Evolutionary conservation across 768 basidiomycete species (phyloP).

Genomic region (Cystofilobasidium macerans): DNA sequence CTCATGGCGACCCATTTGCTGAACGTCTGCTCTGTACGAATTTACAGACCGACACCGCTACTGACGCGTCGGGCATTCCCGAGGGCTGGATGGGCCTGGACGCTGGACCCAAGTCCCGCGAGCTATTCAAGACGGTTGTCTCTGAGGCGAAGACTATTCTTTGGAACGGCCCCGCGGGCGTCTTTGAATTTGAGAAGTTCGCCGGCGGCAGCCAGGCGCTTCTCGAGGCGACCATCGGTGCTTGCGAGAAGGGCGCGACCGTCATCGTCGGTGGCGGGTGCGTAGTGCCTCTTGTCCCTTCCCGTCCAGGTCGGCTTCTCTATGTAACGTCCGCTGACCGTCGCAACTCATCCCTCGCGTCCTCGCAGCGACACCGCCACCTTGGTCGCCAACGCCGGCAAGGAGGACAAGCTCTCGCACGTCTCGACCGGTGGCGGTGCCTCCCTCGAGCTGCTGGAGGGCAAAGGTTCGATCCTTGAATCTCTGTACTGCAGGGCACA

Average conservation of each 20-base stretch:
- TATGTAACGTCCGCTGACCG: too few relatives aligned
- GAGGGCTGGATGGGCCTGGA: conserved; percentile 93
- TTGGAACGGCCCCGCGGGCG: conserved; percentile 96
- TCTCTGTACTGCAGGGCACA: conserved; percentile 41
- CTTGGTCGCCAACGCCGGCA: conserved; percentile 64
- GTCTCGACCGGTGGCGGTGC: conserved; percentile 75
- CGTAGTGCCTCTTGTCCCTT: too few relatives aligned
- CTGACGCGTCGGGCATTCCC: conserved; percentile 77
- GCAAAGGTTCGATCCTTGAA: conserved; percentile 60
- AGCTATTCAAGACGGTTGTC: conserved; percentile 69
- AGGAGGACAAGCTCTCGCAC: conserved; percentile 84
- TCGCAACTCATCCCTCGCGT: too few relatives aligned
- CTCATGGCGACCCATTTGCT: too few relatives aligned
- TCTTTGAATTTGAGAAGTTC: conserved; percentile 93
- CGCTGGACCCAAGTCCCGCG: conserved; percentile 69
- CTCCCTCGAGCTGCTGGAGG: conserved; percentile 81
- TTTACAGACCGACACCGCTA: conserved; percentile 56
- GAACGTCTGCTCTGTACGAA: neutral
- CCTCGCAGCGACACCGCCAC: conserved; percentile 58
- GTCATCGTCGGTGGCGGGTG: conserved; percentile 80
- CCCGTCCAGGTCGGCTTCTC: too few relatives aligned
- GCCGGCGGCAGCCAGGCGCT: conserved; percentile 72
- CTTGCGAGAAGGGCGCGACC: conserved; percentile 69
- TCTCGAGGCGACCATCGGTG: conserved; percentile 74
- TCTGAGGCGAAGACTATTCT: conserved; percentile 88